phyloP scores from a whole-genome alignment of 176 grass and related monocot species.

The Avena atlantica region DNA sequence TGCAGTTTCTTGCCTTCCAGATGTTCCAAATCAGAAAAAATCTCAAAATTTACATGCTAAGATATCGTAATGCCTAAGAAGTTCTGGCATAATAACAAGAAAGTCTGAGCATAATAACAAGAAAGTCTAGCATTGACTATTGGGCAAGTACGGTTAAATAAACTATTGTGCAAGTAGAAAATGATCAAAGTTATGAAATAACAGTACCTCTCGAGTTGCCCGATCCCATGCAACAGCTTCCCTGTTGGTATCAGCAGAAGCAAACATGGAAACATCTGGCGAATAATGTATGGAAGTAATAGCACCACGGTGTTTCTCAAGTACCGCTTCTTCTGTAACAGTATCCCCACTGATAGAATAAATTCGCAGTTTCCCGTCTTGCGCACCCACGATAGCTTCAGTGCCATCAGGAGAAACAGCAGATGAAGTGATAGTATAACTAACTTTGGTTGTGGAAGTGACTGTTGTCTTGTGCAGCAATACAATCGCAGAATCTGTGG shows the following conservation, averaged over 20 bases:
- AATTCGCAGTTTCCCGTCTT: slow-evolving; percentile 90
- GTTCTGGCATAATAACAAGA: slow-evolving; percentile 28
- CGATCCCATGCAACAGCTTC: slow-evolving; percentile 98
- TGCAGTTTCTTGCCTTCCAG: no score
- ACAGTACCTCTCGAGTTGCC: slow-evolving; percentile 74
- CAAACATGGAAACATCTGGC: slow-evolving; percentile 94
- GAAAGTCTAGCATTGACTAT: slow-evolving; percentile 18
- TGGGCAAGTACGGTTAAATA: neutral
- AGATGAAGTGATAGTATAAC: slow-evolving; percentile 71
- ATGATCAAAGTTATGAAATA: neutral
- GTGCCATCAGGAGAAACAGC: slow-evolving; percentile 81
- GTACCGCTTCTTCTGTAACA: slow-evolving; percentile 77
- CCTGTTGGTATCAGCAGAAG: slow-evolving; percentile 87
- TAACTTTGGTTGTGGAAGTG: slow-evolving; percentile 71
- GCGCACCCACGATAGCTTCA: slow-evolving; percentile 83
- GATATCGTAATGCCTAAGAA: neutral
- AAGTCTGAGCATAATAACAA: neutral
- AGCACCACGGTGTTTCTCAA: slow-evolving; percentile 92
- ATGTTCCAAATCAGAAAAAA: neutral
- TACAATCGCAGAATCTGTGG: slow-evolving; percentile 75
- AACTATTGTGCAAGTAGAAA: neutral
- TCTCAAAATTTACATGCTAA: neutral
- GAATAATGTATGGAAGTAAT: slow-evolving; percentile 92
- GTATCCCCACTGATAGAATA: slow-evolving; percentile 73
- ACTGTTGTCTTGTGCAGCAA: slow-evolving; percentile 75